Evolutionary conservation across 768 basidiomycete species (phyloP).

Genomic region (Kwoniella europaea): DNA sequence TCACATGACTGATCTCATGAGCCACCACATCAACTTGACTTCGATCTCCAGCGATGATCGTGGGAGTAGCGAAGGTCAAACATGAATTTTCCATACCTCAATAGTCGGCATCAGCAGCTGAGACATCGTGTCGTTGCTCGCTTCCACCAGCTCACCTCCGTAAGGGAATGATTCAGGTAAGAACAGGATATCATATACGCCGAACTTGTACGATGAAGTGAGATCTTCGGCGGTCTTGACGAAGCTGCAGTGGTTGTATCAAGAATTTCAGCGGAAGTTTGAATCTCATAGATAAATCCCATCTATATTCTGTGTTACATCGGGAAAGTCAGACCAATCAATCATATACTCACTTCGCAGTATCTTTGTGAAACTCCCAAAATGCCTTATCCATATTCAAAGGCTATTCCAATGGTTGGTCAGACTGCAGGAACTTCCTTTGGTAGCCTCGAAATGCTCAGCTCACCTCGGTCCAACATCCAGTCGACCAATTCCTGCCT

Average conservation of each 20-base stretch:
- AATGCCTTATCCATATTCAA: constrained; percentile 74
- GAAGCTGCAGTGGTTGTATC: constrained; percentile 63
- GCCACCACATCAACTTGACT: constrained; percentile 85
- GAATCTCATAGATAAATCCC: no score
- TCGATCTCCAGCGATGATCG: constrained; percentile 84
- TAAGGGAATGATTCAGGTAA: constrained; percentile 92
- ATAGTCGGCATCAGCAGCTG: not conserved
- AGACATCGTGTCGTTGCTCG: not conserved
- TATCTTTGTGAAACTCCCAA: constrained; percentile 89
- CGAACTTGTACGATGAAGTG: constrained; percentile 76
- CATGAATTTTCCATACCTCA: constrained; percentile 78
- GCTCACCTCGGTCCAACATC: constrained; percentile 81
- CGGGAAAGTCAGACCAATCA: no score
- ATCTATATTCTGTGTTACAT: no score
- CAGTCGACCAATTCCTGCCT: constrained; percentile 77
- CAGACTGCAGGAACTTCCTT: no score
- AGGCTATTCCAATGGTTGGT: constrained; percentile 59
- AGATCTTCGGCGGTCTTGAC: constrained; percentile 76
- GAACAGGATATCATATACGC: constrained; percentile 86
- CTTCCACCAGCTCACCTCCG: constrained; percentile 74
- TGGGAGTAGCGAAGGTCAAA: constrained; percentile 84
- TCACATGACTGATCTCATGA: constrained; percentile 66
- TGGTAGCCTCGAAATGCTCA: not conserved
- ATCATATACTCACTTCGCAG: constrained; percentile 65
- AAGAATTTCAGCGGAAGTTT: no score